A percentile compares a stretch with the other conserved stretches of the same genome.
Conservation (phyloP, 495 filamentous ascomycete genomes). For the Penicillium soppii region DNA sequence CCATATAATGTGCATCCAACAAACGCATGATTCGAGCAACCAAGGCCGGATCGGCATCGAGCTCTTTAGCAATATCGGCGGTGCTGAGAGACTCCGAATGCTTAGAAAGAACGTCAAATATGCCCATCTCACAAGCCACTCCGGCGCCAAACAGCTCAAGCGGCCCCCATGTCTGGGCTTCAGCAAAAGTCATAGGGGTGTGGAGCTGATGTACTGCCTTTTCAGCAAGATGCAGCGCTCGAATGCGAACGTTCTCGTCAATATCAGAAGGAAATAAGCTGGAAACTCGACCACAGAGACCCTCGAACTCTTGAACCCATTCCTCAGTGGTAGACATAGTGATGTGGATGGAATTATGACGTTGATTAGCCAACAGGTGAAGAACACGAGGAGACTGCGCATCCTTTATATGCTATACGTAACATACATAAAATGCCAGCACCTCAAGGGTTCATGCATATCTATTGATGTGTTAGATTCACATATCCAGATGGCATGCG, state of each 20-base stretch:
- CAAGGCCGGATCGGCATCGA: not conserved
- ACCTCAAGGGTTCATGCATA: not conserved
- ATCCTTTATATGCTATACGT: not conserved
- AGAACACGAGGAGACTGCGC: not conserved
- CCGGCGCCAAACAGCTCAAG: not conserved
- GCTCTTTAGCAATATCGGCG: not conserved
- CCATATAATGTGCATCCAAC: not conserved
- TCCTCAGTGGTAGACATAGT: not conserved
- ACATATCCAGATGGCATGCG: not conserved
- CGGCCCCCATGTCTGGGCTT: not conserved
- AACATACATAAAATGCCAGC: too few species aligned
- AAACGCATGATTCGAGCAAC: not conserved
- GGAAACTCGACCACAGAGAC: not conserved
- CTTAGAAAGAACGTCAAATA: not conserved
- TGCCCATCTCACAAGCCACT: not conserved
- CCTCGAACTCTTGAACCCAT: not conserved
- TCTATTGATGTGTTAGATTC: not conserved
- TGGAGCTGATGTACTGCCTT: not conserved
- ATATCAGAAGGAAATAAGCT: not conserved
- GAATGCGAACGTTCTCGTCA: not conserved
- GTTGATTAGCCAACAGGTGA: not conserved
- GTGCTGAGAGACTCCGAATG: not conserved
- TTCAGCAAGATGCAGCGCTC: not conserved
- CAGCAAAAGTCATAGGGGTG: not conserved
- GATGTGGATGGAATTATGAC: not conserved